A percentile compares a stretch with the other conserved stretches of the same genome.
Conservation (phyloP, 345 rosid genomes). For the Noccaea bulbosa region DNA sequence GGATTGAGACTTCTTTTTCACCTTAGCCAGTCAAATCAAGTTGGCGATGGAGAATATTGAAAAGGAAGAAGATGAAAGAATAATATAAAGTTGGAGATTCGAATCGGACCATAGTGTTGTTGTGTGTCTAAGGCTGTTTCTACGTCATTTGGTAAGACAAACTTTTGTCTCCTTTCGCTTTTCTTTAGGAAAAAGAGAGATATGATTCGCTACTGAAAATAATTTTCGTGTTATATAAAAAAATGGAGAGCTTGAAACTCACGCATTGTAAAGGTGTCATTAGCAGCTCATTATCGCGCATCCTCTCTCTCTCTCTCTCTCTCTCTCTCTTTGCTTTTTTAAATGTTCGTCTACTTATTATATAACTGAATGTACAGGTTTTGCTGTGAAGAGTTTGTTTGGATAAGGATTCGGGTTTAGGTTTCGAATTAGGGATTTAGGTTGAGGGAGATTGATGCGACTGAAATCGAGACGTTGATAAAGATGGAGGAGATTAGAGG, state of each 20-base stretch:
- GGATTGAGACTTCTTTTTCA: conserved; percentile 12
- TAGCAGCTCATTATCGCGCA: conserved; percentile 32
- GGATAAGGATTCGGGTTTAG: neutral
- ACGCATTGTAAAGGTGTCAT: conserved; percentile 61
- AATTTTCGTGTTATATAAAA: conserved; percentile 7
- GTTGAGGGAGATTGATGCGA: conserved; percentile 19
- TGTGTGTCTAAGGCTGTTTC: conserved; percentile 44
- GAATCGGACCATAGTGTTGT: conserved; percentile 12
- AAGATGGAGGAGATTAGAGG: conserved; percentile 66
- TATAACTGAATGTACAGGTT: conserved; percentile 23
- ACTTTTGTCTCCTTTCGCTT: conserved; percentile 34
- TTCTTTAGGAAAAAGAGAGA: conserved; percentile 33
- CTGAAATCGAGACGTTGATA: conserved; percentile 29
- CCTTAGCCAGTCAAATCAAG: conserved; percentile 43
- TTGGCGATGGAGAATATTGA: conserved; percentile 22
- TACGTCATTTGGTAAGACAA: conserved; percentile 40
- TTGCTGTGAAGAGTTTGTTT: neutral
- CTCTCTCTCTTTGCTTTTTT: conserved; percentile 6
- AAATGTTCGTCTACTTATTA: neutral
- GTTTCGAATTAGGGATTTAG: conserved; percentile 18
- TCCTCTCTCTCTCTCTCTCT: neutral
- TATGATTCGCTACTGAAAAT: conserved; percentile 51
- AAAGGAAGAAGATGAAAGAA: conserved; percentile 24
- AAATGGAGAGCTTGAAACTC: conserved; percentile 48
- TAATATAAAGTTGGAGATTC: conserved; percentile 4